A percentile compares a stretch with the other conserved stretches of the same genome.
phyloP scores from a whole-genome alignment of 2,329 filamentous ascomycete genomes.

The Colletotrichum tropicale region DNA sequence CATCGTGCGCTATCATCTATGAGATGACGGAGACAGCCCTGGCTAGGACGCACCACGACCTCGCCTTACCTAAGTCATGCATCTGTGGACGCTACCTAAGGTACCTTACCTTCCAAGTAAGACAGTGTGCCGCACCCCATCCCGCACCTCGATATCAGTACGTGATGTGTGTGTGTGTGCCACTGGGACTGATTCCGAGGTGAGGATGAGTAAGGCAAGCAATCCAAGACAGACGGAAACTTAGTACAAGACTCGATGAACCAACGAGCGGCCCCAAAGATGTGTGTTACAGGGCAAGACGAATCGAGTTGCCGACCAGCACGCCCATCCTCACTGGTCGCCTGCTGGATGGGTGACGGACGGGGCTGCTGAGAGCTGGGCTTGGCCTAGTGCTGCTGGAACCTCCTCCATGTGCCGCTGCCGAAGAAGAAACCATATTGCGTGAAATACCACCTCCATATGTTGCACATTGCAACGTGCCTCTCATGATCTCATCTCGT shows the following conservation, averaged over 20 bases:
- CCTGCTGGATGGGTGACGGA: neutral
- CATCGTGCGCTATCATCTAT: neutral
- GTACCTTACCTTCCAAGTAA: neutral
- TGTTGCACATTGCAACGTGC: neutral
- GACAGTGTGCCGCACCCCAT: neutral
- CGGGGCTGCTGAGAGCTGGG: neutral
- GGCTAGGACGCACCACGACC: neutral
- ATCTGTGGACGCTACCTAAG: neutral
- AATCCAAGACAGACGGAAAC: neutral
- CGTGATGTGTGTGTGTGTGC: neutral
- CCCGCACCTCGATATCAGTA: neutral
- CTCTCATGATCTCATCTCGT: neutral
- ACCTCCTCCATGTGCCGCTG: neutral
- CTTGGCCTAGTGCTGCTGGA: neutral
- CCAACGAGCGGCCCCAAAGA: neutral
- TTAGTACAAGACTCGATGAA: neutral
- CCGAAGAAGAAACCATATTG: slow-evolving; percentile 1
- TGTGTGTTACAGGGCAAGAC: neutral
- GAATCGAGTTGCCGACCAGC: neutral
- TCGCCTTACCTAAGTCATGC: neutral
- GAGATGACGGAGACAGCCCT: slow-evolving; percentile 1
- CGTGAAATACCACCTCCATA: neutral
- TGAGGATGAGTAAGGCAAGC: neutral
- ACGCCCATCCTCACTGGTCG: neutral
- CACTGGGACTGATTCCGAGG: neutral